These are phyloP conservation scores for Globisporangium cylindrosporum DNA, from an alignment of 352 stramenopile genomes.

Conservation along the genomic window DNA sequence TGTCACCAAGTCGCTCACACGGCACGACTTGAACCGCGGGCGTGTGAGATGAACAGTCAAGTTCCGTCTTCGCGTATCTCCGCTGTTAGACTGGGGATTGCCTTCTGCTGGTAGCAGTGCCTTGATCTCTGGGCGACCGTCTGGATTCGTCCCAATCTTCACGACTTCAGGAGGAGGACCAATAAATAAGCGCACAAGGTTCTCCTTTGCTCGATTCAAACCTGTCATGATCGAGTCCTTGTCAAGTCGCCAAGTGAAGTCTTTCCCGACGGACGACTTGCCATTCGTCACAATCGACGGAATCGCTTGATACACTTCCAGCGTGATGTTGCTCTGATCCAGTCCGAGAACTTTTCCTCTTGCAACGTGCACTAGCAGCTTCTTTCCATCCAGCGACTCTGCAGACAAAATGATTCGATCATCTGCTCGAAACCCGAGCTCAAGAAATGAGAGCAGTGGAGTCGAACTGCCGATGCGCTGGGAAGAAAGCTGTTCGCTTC, in stretches of 20 bases:
- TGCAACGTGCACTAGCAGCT: constrained; percentile 62
- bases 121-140: constrained; percentile 33
- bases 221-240: constrained; percentile 67
- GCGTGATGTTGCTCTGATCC: constrained; percentile 38
- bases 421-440: constrained; percentile 58
- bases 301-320: constrained; percentile 60
- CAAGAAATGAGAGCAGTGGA: constrained; percentile 36
- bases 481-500: constrained; percentile 10
- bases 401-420: constrained; percentile 74
- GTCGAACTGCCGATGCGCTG: not conserved
- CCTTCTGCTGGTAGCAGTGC: constrained; percentile 19
- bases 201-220: constrained; percentile 71
- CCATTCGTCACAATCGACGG: constrained; percentile 55
- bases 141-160: constrained; percentile 31
- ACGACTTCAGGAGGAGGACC: constrained; percentile 44
- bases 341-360: constrained; percentile 47
- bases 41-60: constrained; percentile 61
- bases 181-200: constrained; percentile 73
- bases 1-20: constrained; percentile 39
- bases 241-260: constrained; percentile 75
- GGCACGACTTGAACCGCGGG: constrained; percentile 56
- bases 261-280: constrained; percentile 50
- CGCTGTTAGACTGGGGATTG: constrained; percentile 20
- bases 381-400: constrained; percentile 65
- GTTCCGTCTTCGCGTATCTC: constrained; percentile 50